These are phyloP conservation scores for Leishmania tropica DNA, from an alignment of 208 protist species.

Conservation along the genomic window DNA sequence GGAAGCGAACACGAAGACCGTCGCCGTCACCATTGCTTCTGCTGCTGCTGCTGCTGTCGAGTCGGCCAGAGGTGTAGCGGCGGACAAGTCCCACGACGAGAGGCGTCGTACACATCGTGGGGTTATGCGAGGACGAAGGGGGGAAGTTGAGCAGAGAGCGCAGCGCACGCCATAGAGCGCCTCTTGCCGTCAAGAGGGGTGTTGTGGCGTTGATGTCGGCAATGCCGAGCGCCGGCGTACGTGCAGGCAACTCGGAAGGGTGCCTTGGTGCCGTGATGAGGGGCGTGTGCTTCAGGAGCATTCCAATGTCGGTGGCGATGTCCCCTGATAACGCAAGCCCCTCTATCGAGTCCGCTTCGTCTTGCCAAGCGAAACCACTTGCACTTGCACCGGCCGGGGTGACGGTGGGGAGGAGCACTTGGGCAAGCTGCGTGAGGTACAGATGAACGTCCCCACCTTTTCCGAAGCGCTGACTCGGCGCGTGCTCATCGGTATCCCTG, in stretches of 20 bases:
- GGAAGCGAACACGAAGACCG: conserved; percentile 31
- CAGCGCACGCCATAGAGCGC: conserved; percentile 15
- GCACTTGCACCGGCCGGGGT: conserved; percentile 1
- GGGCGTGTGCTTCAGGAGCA: conserved; percentile 19
- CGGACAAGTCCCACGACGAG: conserved; percentile 42
- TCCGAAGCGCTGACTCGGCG: neutral
- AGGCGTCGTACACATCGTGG: conserved; percentile 29
- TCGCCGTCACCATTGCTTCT: neutral
- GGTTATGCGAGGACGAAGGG: conserved; percentile 15
- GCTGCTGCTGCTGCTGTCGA: neutral
- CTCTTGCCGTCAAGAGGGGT: neutral
- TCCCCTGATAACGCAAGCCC: conserved; percentile 15
- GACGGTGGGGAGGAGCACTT: conserved; percentile 13
- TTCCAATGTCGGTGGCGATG: conserved; percentile 8
- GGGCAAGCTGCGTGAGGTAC: conserved; percentile 10
- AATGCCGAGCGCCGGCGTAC: neutral
- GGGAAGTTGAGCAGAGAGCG: conserved; percentile 22
- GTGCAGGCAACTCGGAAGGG: neutral
- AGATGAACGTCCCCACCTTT: neutral
- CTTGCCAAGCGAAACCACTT: neutral
- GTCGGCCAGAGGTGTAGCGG: conserved; percentile 17
- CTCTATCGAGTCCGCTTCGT: neutral
- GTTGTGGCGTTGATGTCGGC: neutral
- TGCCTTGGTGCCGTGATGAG: neutral
- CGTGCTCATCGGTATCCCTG: neutral